These are phyloP conservation scores for Magnusiomyces suaveolens DNA, from an alignment of 1,139 yeast genomes.

Conservation along the genomic window DNA sequence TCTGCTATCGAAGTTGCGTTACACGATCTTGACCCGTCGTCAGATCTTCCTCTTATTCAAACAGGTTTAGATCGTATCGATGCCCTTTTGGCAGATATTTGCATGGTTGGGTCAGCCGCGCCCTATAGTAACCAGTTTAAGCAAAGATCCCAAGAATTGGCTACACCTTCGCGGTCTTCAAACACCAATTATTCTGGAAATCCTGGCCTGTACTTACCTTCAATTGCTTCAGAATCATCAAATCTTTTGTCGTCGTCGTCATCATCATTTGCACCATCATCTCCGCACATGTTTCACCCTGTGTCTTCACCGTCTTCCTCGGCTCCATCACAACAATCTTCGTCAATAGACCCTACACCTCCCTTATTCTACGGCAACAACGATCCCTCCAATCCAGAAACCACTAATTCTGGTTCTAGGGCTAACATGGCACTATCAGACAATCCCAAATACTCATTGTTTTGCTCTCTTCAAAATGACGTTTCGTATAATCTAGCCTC, in stretches of 20 bases:
- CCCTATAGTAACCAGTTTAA: not conserved
- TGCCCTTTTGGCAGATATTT: not conserved
- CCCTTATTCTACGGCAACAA: not conserved
- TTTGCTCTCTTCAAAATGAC: not conserved
- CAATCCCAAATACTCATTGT: not conserved
- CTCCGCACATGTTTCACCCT: not conserved
- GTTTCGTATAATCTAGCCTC: not conserved
- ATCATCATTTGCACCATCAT: not conserved
- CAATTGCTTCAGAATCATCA: not conserved
- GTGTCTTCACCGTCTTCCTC: not conserved
- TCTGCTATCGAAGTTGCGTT: not conserved
- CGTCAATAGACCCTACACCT: not conserved
- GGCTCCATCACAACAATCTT: not conserved
- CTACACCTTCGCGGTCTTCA: not conserved
- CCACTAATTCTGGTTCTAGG: not conserved
- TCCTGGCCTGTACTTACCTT: not conserved
- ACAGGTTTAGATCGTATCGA: constrained; percentile 1
- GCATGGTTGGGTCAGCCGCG: not conserved
- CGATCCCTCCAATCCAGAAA: not conserved
- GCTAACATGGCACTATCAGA: not conserved
- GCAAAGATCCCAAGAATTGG: not conserved
- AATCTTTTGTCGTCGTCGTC: too few species aligned
- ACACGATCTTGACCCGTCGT: constrained; percentile 1
- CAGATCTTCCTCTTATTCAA: not conserved
- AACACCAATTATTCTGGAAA: not conserved